A percentile compares a stretch with the other conserved stretches of the same genome.
phyloP scores from a whole-genome alignment of 2,329 filamentous ascomycete species.

The Aspergillus pseudotamarii region DNA sequence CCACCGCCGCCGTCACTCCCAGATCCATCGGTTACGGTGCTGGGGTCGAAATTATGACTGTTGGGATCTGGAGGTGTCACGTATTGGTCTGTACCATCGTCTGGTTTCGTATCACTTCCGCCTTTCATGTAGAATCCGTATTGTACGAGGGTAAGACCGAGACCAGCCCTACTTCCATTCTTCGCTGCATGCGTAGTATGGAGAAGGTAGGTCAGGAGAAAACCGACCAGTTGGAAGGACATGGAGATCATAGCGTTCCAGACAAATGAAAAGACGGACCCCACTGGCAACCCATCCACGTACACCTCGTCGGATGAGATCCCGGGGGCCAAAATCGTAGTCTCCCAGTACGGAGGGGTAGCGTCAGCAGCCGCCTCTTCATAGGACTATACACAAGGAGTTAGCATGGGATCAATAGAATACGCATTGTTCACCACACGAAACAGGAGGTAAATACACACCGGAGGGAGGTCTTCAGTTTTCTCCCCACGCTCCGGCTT shows the following conservation, averaged over 20 bases:
- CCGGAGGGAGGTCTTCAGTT: conserved; percentile 88
- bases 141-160: conserved; percentile 93
- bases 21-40: conserved; percentile 56
- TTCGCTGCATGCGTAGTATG: conserved; percentile 98
- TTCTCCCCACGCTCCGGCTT: conserved; percentile 82
- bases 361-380: conserved; percentile 97
- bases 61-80: conserved; percentile 83
- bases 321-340: conserved; percentile 91
- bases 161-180: conserved; percentile 90
- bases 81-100: conserved; percentile 42
- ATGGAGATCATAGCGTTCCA: conserved; percentile 92
- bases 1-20: conserved; percentile 43
- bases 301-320: conserved; percentile 94
- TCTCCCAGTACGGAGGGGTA: conserved; percentile 98
- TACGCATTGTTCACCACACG: neutral
- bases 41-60: conserved; percentile 81
- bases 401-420: conserved; percentile 36
- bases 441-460: conserved; percentile 53
- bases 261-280: conserved; percentile 77
- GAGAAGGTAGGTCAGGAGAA: conserved; percentile 94
- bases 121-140: conserved; percentile 96
- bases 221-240: conserved; percentile 95
- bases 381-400: conserved; percentile 68
- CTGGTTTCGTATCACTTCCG: conserved; percentile 46
- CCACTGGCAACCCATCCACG: conserved; percentile 91